Evolutionary conservation across 1,284 basidiomycete species (phyloP), one percentile per base, ranked within the genome.

Genomic region (Coniophora puteana): DNA sequence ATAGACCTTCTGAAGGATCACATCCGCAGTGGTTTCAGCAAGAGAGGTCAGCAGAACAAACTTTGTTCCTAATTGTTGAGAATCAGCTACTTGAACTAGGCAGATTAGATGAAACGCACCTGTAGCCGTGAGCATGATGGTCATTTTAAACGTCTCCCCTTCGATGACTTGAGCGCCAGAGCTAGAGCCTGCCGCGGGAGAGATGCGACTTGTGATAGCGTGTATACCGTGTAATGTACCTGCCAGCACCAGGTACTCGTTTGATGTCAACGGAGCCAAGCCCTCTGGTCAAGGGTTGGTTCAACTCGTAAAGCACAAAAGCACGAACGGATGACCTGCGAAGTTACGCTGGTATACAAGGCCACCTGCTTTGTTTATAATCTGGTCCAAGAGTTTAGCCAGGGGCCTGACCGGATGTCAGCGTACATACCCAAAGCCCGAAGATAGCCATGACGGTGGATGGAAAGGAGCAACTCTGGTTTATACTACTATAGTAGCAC

Each of bases 291-390:
- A 14, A 40, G 12, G 35, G 38, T 46, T 42, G 47, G 50, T 47
- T 40, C 36, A 43, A 28, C 36, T 30, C 25, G 26, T 30, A 20
- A 23, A 13, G n/a, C 20, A 35, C 11, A 44, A 32, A 26, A 23
- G 14, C 13, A 38, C 33, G 5, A 24, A 28, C 14, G 28, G 40
- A 21, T 31, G 64, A 88, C 93, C 89, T 66, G 85, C 80, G 60
- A 95, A 94, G 55, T 85, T 91, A 45, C 90, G 79, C 55, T 94
- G 89, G 67, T 94, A 99, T 45, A 98, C 89, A 29, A 99, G 78
- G 13, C 95, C 96, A 20, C 95, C 95, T 13, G 96, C 96, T 71
- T 99, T 99, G 69, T 98, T 99, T 61, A 99, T 97, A 47, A 98
- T 88, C 93, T 89, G 40, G 38, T 45, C n/a, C 14, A 16, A 6